Conservation (phyloP, 306 rosid species). For the Cucurbita maxima region DNA sequence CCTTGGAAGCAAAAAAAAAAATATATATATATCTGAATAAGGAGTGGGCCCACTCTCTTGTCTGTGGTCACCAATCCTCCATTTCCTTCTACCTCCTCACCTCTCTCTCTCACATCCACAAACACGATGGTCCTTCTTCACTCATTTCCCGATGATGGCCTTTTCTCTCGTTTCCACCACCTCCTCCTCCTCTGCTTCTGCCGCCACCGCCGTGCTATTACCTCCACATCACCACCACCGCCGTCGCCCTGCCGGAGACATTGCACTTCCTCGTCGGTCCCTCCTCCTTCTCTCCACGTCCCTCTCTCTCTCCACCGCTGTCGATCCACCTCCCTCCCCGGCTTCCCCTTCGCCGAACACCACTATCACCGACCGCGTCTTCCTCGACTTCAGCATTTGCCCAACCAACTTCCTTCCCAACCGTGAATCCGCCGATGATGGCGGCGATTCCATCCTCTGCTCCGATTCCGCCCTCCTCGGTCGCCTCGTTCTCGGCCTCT, state of each 20-base stretch:
- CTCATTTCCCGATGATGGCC: conserved; percentile 33
- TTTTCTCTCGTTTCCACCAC: conserved; percentile 17
- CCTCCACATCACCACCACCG: conserved; percentile 1
- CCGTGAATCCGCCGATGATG: conserved; percentile 33
- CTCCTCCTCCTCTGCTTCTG: conserved; percentile 6
- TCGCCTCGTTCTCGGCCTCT: conserved; percentile 70
- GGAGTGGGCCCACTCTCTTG: not conserved
- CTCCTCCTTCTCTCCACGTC: conserved; percentile 35
- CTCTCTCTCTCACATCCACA: not conserved
- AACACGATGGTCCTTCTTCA: conserved; percentile 8
- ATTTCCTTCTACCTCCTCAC: not conserved
- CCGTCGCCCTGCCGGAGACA: not conserved
- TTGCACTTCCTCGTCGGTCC: conserved; percentile 32
- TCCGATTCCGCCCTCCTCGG: conserved; percentile 56
- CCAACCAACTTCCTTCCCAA: conserved; percentile 51
- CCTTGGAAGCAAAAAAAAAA: not conserved
- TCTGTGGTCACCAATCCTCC: not conserved
- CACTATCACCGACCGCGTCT: conserved; percentile 78
- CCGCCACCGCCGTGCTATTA: not conserved
- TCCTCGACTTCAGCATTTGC: conserved; percentile 84
- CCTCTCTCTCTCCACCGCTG: conserved; percentile 16
- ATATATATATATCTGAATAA: too few relatives aligned
- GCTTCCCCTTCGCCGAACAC: conserved; percentile 25
- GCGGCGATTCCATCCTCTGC: conserved; percentile 30
- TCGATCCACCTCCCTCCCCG: conserved; percentile 4